Base-by-base conservation (phyloP, 2,329 filamentous ascomycete genomes). In the Nothophoma quercina region DNA sequence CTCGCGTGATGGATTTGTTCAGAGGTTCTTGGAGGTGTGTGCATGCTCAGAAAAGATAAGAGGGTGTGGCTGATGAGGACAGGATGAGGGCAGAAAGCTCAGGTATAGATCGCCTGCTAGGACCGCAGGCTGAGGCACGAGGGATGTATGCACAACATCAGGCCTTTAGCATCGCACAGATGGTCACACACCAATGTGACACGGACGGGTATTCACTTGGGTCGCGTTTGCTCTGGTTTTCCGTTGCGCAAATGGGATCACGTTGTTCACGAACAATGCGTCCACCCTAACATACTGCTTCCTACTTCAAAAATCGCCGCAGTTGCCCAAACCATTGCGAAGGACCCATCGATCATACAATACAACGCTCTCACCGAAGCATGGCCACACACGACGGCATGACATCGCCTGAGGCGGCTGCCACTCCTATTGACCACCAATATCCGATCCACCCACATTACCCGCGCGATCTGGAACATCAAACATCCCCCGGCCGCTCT, bases 51-150 rank as follows among this genome's bases (percentile, higher is more conserved):
- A 9, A 7, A 4, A 12, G n/a, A 4, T 9, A 16, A 2, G 21
- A 23, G 5, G 15, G 12, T 10, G 7, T 18, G 10, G 16, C 50
- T 53, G 28, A 39, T 10, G 7, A 21, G 13, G 8, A 30, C 18
- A 53, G 50, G 50, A 48, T 26, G 50, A 53, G 19, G 50, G 50
- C 7, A 48, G 50, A 21, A 48, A 34, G 12, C 28, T 53, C 19
- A 53, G 13, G 22, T 53, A 53, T n/a, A 48, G 33, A n/a, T 28
- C 38, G 4, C 6, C n/a, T n/a, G 9, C 30, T 16, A 23, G 41
- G 7, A 13, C 15, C 6, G 19, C 12, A 6, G 13, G 26, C n/a
- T 50, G 47, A 50, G 4, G 9, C 1, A 33, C 8, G 30, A 25
- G 10, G 16, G 8, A 16, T 13, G n/a, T n/a, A n/a, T 15, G 23